phyloP scores from a whole-genome alignment of 768 basidiomycete species.

The Lactarius trivialis region DNA sequence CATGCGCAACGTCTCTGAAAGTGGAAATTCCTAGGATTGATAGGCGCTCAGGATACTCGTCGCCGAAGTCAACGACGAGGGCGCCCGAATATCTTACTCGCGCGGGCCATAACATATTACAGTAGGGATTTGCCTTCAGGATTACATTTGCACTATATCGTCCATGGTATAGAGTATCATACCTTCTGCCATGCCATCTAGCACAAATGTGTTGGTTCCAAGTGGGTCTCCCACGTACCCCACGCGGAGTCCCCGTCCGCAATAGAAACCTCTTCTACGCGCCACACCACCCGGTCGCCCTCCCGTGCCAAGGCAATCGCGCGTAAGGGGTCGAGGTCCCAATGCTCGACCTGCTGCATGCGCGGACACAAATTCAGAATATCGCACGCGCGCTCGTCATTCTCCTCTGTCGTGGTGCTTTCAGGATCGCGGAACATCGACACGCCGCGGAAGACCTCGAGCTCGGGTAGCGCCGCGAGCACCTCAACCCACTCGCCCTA shows the following conservation, averaged over 20 bases:
- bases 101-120: too few relatives aligned
- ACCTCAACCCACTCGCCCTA: background rate
- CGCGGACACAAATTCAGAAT: background rate
- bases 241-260: background rate
- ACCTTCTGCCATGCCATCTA: too few relatives aligned
- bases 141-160: too few relatives aligned
- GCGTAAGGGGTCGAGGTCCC: background rate
- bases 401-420: background rate
- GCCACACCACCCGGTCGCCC: background rate
- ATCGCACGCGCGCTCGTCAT: background rate
- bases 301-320: background rate
- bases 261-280: background rate
- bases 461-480: background rate
- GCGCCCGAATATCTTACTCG: too few relatives aligned
- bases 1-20: too few relatives aligned
- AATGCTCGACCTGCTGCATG: background rate
- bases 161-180: too few relatives aligned
- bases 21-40: too few relatives aligned
- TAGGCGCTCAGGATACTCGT: too few relatives aligned
- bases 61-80: too few relatives aligned
- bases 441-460: slow-evolving; percentile 1
- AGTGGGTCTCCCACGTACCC: background rate
- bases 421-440: background rate
- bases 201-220: background rate
- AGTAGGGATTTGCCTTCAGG: too few relatives aligned